phyloP scores from a whole-genome alignment of 2,329 filamentous ascomycete genomes.

The Emericellopsis atlantica region DNA sequence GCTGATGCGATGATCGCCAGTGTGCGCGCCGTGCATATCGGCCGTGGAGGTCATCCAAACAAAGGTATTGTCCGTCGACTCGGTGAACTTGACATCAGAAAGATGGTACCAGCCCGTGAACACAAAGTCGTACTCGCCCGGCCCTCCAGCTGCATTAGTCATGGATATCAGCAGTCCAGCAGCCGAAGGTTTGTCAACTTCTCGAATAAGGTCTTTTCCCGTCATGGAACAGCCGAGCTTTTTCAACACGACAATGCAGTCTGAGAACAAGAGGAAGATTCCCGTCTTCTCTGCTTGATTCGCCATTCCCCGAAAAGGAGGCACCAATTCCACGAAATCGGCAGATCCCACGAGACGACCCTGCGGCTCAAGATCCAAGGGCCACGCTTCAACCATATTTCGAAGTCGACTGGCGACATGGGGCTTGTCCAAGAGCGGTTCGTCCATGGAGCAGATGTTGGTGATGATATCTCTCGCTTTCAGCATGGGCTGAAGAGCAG shows the following conservation, averaged over 20 bases:
- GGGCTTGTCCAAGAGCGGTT: slow-evolving; percentile 53
- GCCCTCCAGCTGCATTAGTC: slow-evolving; percentile 49
- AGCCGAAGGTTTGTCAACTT: slow-evolving; percentile 69
- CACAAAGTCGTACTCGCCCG: slow-evolving; percentile 54
- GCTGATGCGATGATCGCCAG: slow-evolving; percentile 24
- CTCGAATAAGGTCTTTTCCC: slow-evolving; percentile 67
- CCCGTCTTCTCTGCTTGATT: slow-evolving; percentile 40
- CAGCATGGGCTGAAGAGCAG: slow-evolving; percentile 69
- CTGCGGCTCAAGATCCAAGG: slow-evolving; percentile 53
- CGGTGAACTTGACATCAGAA: slow-evolving; percentile 59
- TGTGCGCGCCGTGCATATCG: slow-evolving; percentile 43
- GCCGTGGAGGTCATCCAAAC: slow-evolving; percentile 56
- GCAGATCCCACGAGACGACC: slow-evolving; percentile 72
- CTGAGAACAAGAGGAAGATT: slow-evolving; percentile 74
- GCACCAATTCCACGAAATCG: slow-evolving; percentile 64
- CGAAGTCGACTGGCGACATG: slow-evolving; percentile 63
- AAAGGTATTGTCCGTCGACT: slow-evolving; percentile 50
- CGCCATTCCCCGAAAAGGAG: slow-evolving; percentile 48
- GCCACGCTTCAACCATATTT: slow-evolving; percentile 69
- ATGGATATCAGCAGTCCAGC: slow-evolving; percentile 50
- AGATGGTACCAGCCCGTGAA: slow-evolving; percentile 65
- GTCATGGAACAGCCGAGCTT: slow-evolving; percentile 53
- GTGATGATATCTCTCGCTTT: slow-evolving; percentile 88
- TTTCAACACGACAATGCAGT: slow-evolving; percentile 64
- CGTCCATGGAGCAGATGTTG: slow-evolving; percentile 91